Base-by-base conservation (phyloP, 805 yeast species). In the Metschnikowia noctiluminum region DNA sequence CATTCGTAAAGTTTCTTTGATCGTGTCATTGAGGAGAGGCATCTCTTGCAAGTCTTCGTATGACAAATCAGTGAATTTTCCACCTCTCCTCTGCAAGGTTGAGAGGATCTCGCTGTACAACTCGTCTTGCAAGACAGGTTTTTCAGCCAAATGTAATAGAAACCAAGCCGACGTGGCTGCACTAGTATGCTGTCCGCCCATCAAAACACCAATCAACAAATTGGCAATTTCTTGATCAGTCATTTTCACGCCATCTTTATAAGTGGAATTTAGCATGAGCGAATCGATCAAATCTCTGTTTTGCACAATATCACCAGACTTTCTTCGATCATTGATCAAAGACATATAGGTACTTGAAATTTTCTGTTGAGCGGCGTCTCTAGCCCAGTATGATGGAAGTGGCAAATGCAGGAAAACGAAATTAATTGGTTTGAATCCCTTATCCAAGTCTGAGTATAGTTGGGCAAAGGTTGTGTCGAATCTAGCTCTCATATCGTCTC, bases 181-280 rank as follows among this genome's bases (percentile, higher is more conserved):
- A 54, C 96, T 87, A 28, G 99, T 94, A 69, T 94, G 99, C 75
- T 94, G 99, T 54, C 99, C 99, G 62, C 99, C 99, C 99, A 94
- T 94, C 53, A 94, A 77, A 47, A 94, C 86, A 68, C 98, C 99
- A 69, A 94, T 92, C 67, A 90, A 75, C 68, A 94, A 76, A 70
- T 91, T 87, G 43, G 98, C 94, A 63, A 94, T 89, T 72, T 94
- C 96, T 66, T 85, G 84, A 68, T 94, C 99, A 28, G 96, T 85
- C 97, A 94, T 91, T 62, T 79, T 78, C 42, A 84, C 83, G 60
- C 99, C 99, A 65, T 94, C 98, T 68, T 89, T 91, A 74, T 94
- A 94, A 51, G 88, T 82, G 38, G 91, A 85, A 59, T 75, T 77
- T 59, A 82, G 80, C 88, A 94, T 81, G 65, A 90, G 78, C 14